Percentiles rank a stretch among this genome's conserved stretches.
These are phyloP conservation scores for Monoraphidium neglectum DNA, from an alignment of 139 green algal genomes.

Conservation along the genomic window DNA sequence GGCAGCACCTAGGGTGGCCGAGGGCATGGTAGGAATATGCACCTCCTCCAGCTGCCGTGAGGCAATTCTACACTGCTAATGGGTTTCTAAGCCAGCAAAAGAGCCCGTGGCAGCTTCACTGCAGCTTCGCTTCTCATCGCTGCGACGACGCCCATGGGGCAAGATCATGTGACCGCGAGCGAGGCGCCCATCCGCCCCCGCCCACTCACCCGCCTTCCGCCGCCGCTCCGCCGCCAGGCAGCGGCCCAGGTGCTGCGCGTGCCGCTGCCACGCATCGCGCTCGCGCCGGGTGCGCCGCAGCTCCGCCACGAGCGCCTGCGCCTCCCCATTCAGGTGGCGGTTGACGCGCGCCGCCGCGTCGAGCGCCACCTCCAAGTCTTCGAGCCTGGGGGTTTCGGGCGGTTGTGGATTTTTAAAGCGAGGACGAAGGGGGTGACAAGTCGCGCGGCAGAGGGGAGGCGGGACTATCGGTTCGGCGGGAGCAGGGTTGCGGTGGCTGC, in stretches of 20 bases:
- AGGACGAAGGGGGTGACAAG: too few relatives aligned
- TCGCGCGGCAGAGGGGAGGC: too few relatives aligned
- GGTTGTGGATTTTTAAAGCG: too few relatives aligned
- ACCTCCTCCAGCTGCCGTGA: not conserved
- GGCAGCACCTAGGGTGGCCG: too few relatives aligned
- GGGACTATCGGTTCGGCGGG: too few relatives aligned
- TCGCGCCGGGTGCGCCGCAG: slow-evolving; percentile 36
- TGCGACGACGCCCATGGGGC: too few relatives aligned
- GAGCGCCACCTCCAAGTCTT: slow-evolving; percentile 44
- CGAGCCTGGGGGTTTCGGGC: slow-evolving; percentile 32
- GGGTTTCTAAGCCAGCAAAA: too few relatives aligned
- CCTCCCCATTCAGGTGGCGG: slow-evolving; percentile 39
- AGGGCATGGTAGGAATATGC: not conserved
- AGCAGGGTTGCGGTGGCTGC: too few relatives aligned
- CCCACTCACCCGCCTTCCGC: not conserved
- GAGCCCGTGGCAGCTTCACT: too few relatives aligned
- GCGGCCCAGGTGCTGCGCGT: slow-evolving; percentile 31
- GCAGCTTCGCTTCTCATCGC: not conserved
- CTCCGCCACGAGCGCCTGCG: slow-evolving; percentile 23
- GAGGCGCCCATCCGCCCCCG: too few relatives aligned
- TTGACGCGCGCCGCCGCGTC: slow-evolving; percentile 50
- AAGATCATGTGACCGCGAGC: too few relatives aligned
- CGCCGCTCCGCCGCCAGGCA: slow-evolving; percentile 34
- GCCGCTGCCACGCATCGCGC: slow-evolving; percentile 45
- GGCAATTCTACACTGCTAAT: too few relatives aligned